These are phyloP conservation scores for Penicillium sp. DNA, from an alignment of 2,329 filamentous ascomycete species.

Conservation along the genomic window DNA sequence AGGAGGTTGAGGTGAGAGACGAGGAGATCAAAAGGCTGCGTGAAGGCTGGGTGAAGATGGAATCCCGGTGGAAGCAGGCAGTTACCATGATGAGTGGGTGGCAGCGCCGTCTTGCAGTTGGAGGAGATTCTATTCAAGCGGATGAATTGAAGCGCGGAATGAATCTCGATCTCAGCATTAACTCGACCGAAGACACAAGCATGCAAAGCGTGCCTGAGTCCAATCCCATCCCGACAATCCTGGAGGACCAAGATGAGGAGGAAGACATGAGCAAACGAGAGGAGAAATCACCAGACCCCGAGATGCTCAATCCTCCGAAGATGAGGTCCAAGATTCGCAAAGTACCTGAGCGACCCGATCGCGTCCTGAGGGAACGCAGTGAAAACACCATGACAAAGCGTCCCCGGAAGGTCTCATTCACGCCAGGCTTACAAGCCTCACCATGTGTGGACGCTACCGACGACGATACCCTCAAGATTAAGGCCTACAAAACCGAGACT, in stretches of 20 bases:
- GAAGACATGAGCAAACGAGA: slow-evolving; percentile 24
- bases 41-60: slow-evolving; percentile 88
- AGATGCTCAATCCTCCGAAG: slow-evolving; percentile 7
- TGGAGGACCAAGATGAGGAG: slow-evolving; percentile 25
- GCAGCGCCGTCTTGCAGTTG: slow-evolving; percentile 63
- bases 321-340: slow-evolving; percentile 19
- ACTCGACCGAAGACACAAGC: slow-evolving; percentile 15
- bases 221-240: slow-evolving; percentile 25
- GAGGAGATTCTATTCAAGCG: slow-evolving; percentile 35
- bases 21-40: slow-evolving; percentile 78
- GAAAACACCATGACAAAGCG: slow-evolving; percentile 28
- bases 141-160: slow-evolving; percentile 38
- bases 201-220: slow-evolving; percentile 16
- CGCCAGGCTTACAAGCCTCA: slow-evolving; percentile 25
- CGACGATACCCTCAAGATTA: slow-evolving; percentile 30
- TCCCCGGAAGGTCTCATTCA: slow-evolving; percentile 34
- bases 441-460: slow-evolving; percentile 21
- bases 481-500: slow-evolving; percentile 27
- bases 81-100: slow-evolving; percentile 85
- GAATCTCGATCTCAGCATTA: slow-evolving; percentile 34
- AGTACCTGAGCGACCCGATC: slow-evolving; percentile 19
- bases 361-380: slow-evolving; percentile 31
- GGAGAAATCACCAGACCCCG: slow-evolving; percentile 12
- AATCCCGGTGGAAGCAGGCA: slow-evolving; percentile 79
- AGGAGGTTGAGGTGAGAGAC: slow-evolving; percentile 86